Evolutionary conservation across 208 protist species (phyloP).

Genomic region (Crithidia expoeki): DNA sequence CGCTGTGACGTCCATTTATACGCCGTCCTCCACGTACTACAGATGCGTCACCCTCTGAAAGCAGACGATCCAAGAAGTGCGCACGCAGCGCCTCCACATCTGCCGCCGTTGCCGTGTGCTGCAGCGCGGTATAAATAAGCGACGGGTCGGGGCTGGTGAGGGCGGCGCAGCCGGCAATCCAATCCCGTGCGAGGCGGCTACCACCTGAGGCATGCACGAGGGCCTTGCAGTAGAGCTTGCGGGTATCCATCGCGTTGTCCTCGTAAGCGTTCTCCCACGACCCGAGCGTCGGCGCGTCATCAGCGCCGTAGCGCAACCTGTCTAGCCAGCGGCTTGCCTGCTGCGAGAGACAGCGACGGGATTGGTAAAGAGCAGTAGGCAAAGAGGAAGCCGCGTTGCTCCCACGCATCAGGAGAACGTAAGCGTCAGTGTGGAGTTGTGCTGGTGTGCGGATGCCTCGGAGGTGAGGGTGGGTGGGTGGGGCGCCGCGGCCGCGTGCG

Average conservation of each 20-base stretch:
- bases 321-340: constrained; percentile 50
- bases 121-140: constrained; percentile 70
- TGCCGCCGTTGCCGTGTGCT: constrained; percentile 55
- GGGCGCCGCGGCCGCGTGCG: background rate
- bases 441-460: constrained; percentile 1
- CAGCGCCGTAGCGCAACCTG: constrained; percentile 57
- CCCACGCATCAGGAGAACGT: too few relatives aligned
- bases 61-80: constrained; percentile 44
- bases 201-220: constrained; percentile 73
- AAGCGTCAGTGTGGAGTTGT: background rate
- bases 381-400: background rate
- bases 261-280: constrained; percentile 36
- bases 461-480: background rate
- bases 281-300: constrained; percentile 55
- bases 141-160: constrained; percentile 46
- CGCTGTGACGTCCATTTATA: too few relatives aligned
- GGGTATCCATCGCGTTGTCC: constrained; percentile 44
- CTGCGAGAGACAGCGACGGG: constrained; percentile 30
- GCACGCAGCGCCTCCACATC: constrained; percentile 61
- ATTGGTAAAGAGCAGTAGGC: background rate
- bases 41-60: constrained; percentile 9
- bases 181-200: constrained; percentile 71
- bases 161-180: constrained; percentile 73
- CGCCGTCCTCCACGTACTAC: background rate
- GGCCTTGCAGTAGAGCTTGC: constrained; percentile 83